A percentile compares a stretch with the other conserved stretches of the same genome.
Evolutionary conservation across 257 asterid genomes (phyloP).

Genomic region (Henckelia pumila): DNA sequence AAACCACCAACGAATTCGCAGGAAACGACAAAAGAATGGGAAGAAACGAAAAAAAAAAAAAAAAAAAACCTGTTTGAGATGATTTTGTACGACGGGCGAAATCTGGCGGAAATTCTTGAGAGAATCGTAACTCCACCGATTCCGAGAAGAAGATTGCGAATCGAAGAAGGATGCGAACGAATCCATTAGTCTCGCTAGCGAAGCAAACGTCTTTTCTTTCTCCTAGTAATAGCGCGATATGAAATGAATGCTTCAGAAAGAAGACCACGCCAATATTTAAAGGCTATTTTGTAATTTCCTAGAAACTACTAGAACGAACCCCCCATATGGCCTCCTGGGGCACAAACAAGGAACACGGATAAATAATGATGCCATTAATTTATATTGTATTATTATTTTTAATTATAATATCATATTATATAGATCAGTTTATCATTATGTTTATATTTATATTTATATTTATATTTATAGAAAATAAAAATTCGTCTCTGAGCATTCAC

Average conservation of each 20-base stretch:
- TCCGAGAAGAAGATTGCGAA: slow-evolving; percentile 48
- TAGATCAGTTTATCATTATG: no score
- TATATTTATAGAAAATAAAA: no score
- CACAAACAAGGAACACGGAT: no score
- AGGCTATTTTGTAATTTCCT: neutral
- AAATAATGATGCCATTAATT: no score
- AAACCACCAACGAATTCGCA: neutral
- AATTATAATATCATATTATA: no score
- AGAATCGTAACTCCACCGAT: slow-evolving; percentile 75
- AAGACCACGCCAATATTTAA: neutral
- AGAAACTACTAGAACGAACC: neutral
- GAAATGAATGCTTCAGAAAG: no score
- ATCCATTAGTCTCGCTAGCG: slow-evolving; percentile 44
- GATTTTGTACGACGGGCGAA: slow-evolving; percentile 82
- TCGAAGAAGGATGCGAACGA: slow-evolving; percentile 68
- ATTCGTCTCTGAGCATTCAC: no score
- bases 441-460: no score
- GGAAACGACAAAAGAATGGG: no score
- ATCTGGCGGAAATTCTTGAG: slow-evolving; percentile 88
- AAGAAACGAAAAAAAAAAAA: neutral
- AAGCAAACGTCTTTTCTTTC: neutral
- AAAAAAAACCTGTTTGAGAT: slow-evolving; percentile 69
- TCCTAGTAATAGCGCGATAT: neutral
- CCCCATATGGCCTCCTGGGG: no score
- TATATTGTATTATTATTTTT: no score